phyloP scores from a whole-genome alignment of 2,329 filamentous ascomycete genomes.

The Aureobasidium sp. region DNA sequence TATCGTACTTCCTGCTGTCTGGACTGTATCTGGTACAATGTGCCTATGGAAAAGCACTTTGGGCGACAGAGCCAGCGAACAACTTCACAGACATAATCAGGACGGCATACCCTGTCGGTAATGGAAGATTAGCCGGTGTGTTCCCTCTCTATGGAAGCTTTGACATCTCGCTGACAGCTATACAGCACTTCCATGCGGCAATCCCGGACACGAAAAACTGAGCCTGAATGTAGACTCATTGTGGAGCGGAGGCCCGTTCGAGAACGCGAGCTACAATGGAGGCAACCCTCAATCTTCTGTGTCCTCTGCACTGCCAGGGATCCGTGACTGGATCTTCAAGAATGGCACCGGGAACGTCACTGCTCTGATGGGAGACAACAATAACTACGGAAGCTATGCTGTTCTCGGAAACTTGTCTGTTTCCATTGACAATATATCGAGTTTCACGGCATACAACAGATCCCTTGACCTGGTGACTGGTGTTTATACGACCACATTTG shows the following conservation, averaged over 20 bases:
- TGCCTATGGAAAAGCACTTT: too few relatives aligned
- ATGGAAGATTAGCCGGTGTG: conserved; percentile 40
- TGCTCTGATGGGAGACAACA: conserved; percentile 30
- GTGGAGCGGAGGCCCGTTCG: conserved; percentile 44
- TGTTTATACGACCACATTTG: conserved; percentile 26
- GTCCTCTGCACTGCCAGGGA: conserved; percentile 27
- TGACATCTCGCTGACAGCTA: too few relatives aligned
- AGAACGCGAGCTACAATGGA: conserved; percentile 35
- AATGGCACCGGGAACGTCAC: conserved; percentile 40
- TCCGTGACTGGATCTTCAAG: conserved; percentile 39
- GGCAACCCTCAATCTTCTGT: conserved; percentile 32
- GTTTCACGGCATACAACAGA: conserved; percentile 30
- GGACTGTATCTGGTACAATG: not conserved
- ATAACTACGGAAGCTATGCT: conserved; percentile 38
- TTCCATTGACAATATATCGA: conserved; percentile 24
- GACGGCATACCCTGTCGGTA: conserved; percentile 37
- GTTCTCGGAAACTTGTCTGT: conserved; percentile 41
- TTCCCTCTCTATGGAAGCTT: too few relatives aligned
- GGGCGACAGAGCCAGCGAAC: conserved; percentile 8
- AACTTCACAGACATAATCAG: conserved; percentile 12
- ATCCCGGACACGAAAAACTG: conserved; percentile 34
- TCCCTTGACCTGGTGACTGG: conserved; percentile 37
- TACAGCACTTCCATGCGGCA: conserved; percentile 36
- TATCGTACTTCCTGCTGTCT: not conserved
- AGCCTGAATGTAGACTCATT: conserved; percentile 41